Percentiles rank a stretch among this genome's conserved stretches.
phyloP scores from a whole-genome alignment of 2,329 filamentous ascomycete species.

The Pyrenophora seminiperda region DNA sequence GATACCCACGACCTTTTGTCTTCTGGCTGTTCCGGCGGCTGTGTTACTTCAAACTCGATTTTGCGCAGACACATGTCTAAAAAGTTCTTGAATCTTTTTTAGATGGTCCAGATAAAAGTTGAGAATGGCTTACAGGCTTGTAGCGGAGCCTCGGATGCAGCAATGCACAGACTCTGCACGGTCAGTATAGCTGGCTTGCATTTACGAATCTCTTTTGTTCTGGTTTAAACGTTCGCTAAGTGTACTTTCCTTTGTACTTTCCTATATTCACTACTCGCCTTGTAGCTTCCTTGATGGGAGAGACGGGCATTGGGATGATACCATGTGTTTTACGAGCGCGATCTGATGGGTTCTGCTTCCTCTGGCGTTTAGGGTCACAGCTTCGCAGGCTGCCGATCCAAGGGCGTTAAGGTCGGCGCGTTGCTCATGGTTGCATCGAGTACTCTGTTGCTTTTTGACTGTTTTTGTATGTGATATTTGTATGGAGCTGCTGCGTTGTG shows the following conservation, averaged over 20 bases:
- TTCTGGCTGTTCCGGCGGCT: conserved; percentile 26
- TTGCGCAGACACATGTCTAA: conserved; percentile 34
- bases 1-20: conserved; percentile 43
- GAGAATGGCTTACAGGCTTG: conserved; percentile 12
- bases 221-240: conserved; percentile 12
- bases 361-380: conserved; percentile 32
- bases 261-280: conserved; percentile 17
- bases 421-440: conserved; percentile 13
- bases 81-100: conserved; percentile 29
- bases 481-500: conserved; percentile 11
- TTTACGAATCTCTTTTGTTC: conserved; percentile 13
- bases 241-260: conserved; percentile 11
- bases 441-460: conserved; percentile 14
- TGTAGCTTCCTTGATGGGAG: conserved; percentile 16
- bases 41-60: conserved; percentile 34
- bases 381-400: conserved; percentile 17
- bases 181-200: conserved; percentile 7
- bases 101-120: conserved; percentile 30
- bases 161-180: conserved; percentile 13
- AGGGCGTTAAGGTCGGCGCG: conserved; percentile 24
- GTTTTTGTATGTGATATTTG: not conserved
- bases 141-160: conserved; percentile 6
- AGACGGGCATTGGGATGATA: conserved; percentile 38
- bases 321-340: conserved; percentile 32
- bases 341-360: conserved; percentile 28